phyloP scores from a whole-genome alignment of 352 stramenopile species.

The Phytophthora colocasiae region DNA sequence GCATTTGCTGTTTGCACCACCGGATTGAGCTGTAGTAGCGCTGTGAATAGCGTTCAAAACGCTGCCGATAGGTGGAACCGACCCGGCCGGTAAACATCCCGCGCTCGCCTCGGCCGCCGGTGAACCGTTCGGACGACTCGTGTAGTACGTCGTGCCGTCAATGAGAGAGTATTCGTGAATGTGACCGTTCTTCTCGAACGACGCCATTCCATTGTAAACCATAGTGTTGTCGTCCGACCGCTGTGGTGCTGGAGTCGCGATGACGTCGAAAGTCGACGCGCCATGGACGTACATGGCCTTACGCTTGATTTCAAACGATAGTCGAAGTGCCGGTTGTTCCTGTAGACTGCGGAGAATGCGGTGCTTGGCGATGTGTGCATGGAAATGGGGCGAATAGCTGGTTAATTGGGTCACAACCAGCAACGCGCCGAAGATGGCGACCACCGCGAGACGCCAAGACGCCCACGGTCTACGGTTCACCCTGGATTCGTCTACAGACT shows the following conservation, averaged over 20 bases:
- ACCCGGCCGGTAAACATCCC: slow-evolving; percentile 33
- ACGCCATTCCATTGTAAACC: slow-evolving; percentile 45
- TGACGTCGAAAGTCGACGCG: slow-evolving; percentile 40
- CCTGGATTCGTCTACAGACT: slow-evolving; percentile 6
- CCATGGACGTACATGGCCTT: slow-evolving; percentile 51
- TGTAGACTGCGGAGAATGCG: slow-evolving; percentile 47
- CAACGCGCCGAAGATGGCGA: slow-evolving; percentile 13
- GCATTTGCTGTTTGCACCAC: slow-evolving; percentile 18
- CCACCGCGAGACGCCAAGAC: slow-evolving; percentile 25
- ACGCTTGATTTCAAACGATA: slow-evolving; percentile 51
- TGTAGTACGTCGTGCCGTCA: slow-evolving; percentile 46
- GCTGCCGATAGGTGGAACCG: slow-evolving; percentile 39
- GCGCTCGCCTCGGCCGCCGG: slow-evolving; percentile 1
- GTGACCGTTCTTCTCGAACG: slow-evolving; percentile 34
- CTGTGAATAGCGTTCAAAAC: slow-evolving; percentile 38
- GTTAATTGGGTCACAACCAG: slow-evolving; percentile 30
- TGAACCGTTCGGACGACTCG: slow-evolving; percentile 4
- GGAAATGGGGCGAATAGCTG: slow-evolving; percentile 43
- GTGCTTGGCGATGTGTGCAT: slow-evolving; percentile 51
- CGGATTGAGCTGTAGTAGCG: slow-evolving; percentile 20
- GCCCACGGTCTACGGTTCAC: slow-evolving; percentile 11
- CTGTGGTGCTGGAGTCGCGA: slow-evolving; percentile 39
- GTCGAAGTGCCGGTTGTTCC: slow-evolving; percentile 39
- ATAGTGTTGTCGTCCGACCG: slow-evolving; percentile 24
- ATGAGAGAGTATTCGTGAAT: slow-evolving; percentile 46